Evolutionary conservation across 176 grass and related monocot genomes (phyloP), one percentile per base, ranked within the genome.

Genomic region (Rhipidocladum racemiflorum): DNA sequence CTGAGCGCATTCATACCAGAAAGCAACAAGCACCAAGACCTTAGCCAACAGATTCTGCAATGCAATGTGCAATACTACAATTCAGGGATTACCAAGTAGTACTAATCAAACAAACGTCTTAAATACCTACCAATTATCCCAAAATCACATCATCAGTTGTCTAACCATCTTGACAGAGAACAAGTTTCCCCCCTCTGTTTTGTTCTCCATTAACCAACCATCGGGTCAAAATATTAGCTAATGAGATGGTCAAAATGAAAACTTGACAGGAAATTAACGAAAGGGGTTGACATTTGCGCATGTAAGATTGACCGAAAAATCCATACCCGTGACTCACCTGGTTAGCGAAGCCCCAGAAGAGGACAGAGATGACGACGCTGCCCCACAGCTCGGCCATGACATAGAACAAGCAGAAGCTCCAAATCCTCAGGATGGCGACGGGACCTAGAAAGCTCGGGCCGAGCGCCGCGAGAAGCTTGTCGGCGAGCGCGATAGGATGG

Each of bases 321-420:
- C 49, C 9, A 79, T 49, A 73, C 15, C 24, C 23, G 2, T 65
- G 30, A 62, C 65, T 72, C 23, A 92, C 94, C 88, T 97, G 94
- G 67, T 97, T 97, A 9, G 94, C 93, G 63, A 96, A 96, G 2
- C 93, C 93, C 93, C 93, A 96, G 88, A 92, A 96, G 43, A 93
- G 93, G 69, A 97, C 90, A 5, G 94, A 97, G 83, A 97, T 86
- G 62, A 97, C 94, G 27, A 93, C 94, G 61, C 94, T 97, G 39
- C 94, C 94, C 94, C 94, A 97, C 9, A 97, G 84, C 75, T 97
- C 94, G 15, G 91, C 94, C 94, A 97, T 97, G 84, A 97, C 94
- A 87, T 97, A 97, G 86, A 97, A 97, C 65, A 97, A 40, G 80
- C 93, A 95, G 68, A 95, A 95, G 85, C 93, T 95, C 90, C 90